Base-by-base conservation (phyloP, 306 rosid species). In the Hippophae tibetana region DNA sequence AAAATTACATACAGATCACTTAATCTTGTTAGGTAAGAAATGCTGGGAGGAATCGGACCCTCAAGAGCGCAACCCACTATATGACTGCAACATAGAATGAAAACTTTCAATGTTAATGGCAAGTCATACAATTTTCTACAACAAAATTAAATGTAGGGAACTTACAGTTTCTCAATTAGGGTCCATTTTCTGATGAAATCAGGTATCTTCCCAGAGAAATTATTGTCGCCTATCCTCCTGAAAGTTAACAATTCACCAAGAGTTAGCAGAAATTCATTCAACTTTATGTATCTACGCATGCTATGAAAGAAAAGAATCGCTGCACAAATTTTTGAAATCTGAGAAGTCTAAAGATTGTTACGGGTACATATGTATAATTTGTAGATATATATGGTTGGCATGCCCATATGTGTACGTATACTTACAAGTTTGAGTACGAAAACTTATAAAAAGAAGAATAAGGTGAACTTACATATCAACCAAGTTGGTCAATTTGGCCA, bases 171-270 rank as follows among this genome's bases (percentile, higher is more conserved):
- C 67, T 77, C 81, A 65, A 90, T 57, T 51, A 27, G 42, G 61
- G 77, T 55, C 96, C 81, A 87, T 11, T 67, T 85, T 69, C 86
- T 66, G 26, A 90, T 79, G 76, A 87, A 87, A 69, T 83, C 87
- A 0, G 98, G 98, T 70, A 90, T 81, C 68, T 58, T 81, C 47
- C 96, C 98, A 9, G 69, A 76, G 71, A 87, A 87, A 66, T 76
- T 81, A 61, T 83, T 90, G 84, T 85, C 87, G 40, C 80, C 69
- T 57, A 90, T 44, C 85, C 98, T 85, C 98, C 98, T 87, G 69
- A 67, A 56, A 75, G 69, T 72, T 57, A 58, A 26, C 25, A 75
- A 71, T 72, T 57, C 57, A 26, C 31, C 58, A 43, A 67, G 44
- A 57, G 68, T 69, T 7, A 8, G 50, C 1, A 9, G 50, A 47